A percentile compares a stretch with the other conserved stretches of the same genome.
Conservation (phyloP, 495 filamentous ascomycete genomes). For the Neurospora sp. region DNA sequence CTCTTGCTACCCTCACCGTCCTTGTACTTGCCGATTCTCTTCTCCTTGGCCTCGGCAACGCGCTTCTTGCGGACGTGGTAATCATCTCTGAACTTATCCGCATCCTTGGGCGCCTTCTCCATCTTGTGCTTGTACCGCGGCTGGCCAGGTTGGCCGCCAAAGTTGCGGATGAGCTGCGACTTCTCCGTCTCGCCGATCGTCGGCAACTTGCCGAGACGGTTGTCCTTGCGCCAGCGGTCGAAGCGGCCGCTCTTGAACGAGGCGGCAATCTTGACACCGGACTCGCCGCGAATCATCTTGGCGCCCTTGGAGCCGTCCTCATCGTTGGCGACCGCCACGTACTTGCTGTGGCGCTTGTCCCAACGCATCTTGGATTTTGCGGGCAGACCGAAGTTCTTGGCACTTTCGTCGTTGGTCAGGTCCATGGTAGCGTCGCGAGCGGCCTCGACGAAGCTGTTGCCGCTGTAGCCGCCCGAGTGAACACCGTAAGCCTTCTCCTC, state of each 20-base stretch:
- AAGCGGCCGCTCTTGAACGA: conserved; percentile 89
- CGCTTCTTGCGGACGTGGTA: conserved; percentile 86
- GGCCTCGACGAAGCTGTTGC: conserved; percentile 67
- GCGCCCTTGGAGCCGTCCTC: conserved; percentile 81
- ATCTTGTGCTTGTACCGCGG: conserved; percentile 67
- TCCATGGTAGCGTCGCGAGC: conserved; percentile 83
- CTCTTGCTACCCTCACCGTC: conserved; percentile 54
- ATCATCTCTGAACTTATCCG: conserved; percentile 82
- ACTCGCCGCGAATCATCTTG: conserved; percentile 82
- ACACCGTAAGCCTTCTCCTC: conserved; percentile 91
- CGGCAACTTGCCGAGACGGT: conserved; percentile 69
- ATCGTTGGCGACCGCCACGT: conserved; percentile 81
- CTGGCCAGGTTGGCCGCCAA: conserved; percentile 48
- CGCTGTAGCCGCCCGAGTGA: conserved; percentile 56
- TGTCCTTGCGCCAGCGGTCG: conserved; percentile 77
- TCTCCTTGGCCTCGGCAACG: conserved; percentile 76
- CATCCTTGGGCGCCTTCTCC: conserved; percentile 80
- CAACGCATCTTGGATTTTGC: conserved; percentile 70
- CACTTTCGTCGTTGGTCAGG: conserved; percentile 73
- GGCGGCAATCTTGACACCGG: conserved; percentile 89
- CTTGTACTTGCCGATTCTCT: conserved; percentile 61
- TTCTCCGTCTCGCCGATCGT: conserved; percentile 72
- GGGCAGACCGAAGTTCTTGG: conserved; percentile 62
- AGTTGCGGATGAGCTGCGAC: conserved; percentile 53
- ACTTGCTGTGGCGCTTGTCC: conserved; percentile 96